These are phyloP conservation scores for Epichloe sp. DNA, from an alignment of 2,329 filamentous ascomycete genomes.

Conservation along the genomic window DNA sequence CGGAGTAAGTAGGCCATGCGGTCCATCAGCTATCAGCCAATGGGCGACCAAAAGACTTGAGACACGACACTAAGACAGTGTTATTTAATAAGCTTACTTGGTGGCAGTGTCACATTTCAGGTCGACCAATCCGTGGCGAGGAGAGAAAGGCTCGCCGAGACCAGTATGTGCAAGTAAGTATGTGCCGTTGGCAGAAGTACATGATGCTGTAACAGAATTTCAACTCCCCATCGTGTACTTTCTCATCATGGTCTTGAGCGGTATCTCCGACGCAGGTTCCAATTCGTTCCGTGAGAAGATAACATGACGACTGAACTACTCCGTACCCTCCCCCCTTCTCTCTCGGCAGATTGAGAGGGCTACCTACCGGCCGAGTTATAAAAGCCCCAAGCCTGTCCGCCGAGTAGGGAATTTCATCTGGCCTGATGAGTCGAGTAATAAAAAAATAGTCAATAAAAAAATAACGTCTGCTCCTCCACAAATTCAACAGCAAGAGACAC, in stretches of 20 bases:
- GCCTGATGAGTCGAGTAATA: not conserved
- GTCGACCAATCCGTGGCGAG: not conserved
- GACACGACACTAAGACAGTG: not conserved
- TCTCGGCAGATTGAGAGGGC: not conserved
- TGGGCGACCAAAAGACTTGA: not conserved
- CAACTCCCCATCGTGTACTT: not conserved
- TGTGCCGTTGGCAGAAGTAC: not conserved
- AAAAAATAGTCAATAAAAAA: not conserved
- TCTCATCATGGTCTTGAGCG: not conserved
- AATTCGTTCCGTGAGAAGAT: not conserved
- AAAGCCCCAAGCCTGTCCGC: not conserved
- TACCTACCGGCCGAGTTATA: not conserved
- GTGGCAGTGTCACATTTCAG: not conserved
- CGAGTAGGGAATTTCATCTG: not conserved
- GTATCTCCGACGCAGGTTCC: not conserved
- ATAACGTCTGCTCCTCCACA: not conserved
- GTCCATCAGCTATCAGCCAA: not conserved
- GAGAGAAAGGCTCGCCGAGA: not conserved
- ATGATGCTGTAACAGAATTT: not conserved
- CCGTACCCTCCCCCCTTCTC: not conserved
- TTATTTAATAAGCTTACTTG: conserved; percentile 5
- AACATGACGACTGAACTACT: not conserved
- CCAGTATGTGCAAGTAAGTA: not conserved
- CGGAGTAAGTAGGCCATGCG: conserved; percentile 5
- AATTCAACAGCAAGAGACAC: not conserved